Evolutionary conservation across 2,329 filamentous ascomycete genomes (phyloP).

Genomic region (Teratosphaeria zuluensis): DNA sequence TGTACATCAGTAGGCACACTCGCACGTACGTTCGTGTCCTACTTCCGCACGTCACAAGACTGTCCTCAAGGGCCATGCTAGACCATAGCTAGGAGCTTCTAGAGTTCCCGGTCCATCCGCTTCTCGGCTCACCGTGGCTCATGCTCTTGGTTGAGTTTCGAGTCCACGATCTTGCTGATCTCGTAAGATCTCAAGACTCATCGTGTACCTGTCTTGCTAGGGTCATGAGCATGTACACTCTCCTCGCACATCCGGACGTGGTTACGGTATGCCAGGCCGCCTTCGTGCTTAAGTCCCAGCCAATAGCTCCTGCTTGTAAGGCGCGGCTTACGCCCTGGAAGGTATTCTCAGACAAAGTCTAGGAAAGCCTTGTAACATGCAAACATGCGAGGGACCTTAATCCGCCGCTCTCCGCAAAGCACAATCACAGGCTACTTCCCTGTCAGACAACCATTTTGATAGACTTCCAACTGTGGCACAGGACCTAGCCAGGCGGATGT

Average conservation of each 20-base stretch:
- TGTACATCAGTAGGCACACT: too few relatives aligned
- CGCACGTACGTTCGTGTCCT: too few relatives aligned
- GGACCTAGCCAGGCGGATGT: neutral
- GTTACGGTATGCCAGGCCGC: neutral
- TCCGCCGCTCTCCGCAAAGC: neutral
- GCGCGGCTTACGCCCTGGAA: neutral
- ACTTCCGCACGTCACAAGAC: too few relatives aligned
- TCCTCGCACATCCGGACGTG: neutral
- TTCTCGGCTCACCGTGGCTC: too few relatives aligned
- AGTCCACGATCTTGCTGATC: too few relatives aligned
- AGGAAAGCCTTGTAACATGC: neutral
- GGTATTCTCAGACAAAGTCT: neutral
- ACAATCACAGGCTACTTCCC: neutral
- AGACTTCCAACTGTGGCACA: neutral
- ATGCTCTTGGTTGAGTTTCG: too few relatives aligned
- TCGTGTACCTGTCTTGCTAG: too few relatives aligned
- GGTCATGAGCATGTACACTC: neutral
- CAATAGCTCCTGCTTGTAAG: neutral
- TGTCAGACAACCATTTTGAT: neutral
- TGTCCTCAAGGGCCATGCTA: too few relatives aligned
- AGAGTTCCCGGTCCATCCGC: too few relatives aligned
- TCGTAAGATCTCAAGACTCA: too few relatives aligned
- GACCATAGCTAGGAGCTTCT: too few relatives aligned
- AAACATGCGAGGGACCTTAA: neutral
- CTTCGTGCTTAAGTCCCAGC: neutral